These are phyloP conservation scores for Dichotomocladium elegans DNA, from an alignment of 371 early-diverging fungal genomes.

Conservation along the genomic window DNA sequence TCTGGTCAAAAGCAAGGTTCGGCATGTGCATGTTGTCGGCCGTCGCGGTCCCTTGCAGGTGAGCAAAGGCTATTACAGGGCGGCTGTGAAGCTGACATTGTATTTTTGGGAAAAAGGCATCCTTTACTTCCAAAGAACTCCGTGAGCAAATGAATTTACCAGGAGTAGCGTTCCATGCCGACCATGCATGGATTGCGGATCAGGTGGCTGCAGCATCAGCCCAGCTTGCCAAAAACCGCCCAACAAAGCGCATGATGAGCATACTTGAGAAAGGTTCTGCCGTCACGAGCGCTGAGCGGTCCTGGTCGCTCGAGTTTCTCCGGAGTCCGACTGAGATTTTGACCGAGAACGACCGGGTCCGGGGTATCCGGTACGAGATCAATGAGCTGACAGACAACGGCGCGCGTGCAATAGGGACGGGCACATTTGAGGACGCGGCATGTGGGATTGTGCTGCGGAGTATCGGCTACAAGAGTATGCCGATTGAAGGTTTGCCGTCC, in stretches of 20 bases:
- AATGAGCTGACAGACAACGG: conserved; percentile 62
- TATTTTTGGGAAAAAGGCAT: too few species aligned
- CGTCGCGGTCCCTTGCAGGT: conserved; percentile 93
- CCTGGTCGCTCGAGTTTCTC: conserved; percentile 75
- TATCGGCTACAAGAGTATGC: conserved; percentile 82
- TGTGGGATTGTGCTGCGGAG: conserved; percentile 75
- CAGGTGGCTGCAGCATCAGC: conserved; percentile 32
- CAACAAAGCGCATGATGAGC: conserved; percentile 75
- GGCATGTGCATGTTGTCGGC: conserved; percentile 84
- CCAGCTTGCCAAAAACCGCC: conserved; percentile 52
- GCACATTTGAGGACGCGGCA: conserved; percentile 40
- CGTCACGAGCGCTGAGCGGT: conserved; percentile 30
- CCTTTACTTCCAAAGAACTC: conserved; percentile 93
- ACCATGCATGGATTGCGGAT: conserved; percentile 47
- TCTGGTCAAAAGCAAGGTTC: conserved; percentile 65
- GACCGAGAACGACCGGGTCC: conserved; percentile 17
- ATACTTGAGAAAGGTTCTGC: conserved; percentile 65
- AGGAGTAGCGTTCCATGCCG: conserved; percentile 55
- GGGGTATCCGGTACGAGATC: conserved; percentile 59
- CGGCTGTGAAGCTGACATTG: too few species aligned
- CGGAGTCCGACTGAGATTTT: conserved; percentile 65
- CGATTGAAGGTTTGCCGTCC: conserved; percentile 70
- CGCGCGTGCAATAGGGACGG: conserved; percentile 60
- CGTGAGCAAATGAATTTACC: conserved; percentile 89
- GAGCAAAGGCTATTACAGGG: conserved; percentile 4